Base-by-base conservation (phyloP, 2,329 filamentous ascomycete genomes). In the Hymenoscyphus infarciens region DNA sequence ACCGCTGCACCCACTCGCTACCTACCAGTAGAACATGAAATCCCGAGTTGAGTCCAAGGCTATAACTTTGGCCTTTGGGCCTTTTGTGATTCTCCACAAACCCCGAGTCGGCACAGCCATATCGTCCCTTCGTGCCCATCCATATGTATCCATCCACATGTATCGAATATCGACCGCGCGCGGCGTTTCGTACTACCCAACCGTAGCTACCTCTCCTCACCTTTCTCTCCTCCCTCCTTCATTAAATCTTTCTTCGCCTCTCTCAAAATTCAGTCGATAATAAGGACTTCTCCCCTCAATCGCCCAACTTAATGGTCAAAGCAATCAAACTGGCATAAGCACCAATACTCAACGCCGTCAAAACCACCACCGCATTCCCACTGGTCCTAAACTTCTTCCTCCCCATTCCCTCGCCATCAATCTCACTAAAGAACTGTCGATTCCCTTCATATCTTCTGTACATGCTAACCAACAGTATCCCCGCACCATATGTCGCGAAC, bases 381-480 rank as follows among this genome's bases (percentile, higher is more conserved):
- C 83, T 86, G 22, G 86, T 88, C 65, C 85, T 81, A 68, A 88
- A 88, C 72, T 82, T 85, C 71, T 79, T 81, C 67, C 75, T 81
- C 27, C 77, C 72, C 64, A 79, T 73, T 15, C 78, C 78, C 64
- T 75, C 72, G 31, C 73, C 72, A 35, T 70, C 69, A 31, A 75
- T 69, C 53, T 77, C 81, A 64, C 82, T 85, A 77, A 98, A 98
- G 79, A 99, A 98, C 77, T 98, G 94, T 67, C 87, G 85, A 73
- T 98, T 97, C 62, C 95, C 93, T 77, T 97, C 91, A 73, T 93
- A 91, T 60, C 95, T 87, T 63, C 95, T 85, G 77, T 96, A 96
- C 60, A 92, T 80, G 70, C 92, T 90, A 64, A 96, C 91, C 29
- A 91, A 81, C 73, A 98, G 80, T 56, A 99, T 85, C 6, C 91